Evolutionary conservation across 2,329 filamentous ascomycete species (phyloP).

Genomic region (Orbilia blumenaviensis): DNA sequence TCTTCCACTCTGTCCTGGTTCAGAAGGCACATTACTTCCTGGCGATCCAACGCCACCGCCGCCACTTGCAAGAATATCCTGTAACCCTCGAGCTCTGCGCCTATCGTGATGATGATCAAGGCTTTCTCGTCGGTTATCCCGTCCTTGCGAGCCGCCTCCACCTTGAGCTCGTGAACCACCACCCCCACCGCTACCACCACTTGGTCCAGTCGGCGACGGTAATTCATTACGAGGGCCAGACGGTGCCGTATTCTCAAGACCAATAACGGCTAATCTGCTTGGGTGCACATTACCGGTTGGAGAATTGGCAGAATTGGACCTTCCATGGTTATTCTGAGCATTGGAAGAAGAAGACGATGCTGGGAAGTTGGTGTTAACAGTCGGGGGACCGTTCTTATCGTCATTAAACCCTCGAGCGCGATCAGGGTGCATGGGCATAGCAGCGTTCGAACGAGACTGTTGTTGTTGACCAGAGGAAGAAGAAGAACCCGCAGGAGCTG

Average conservation of each 20-base stretch:
- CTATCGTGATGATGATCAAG: slow-evolving; percentile 56
- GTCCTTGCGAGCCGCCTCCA: slow-evolving; percentile 19
- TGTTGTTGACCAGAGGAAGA: slow-evolving; percentile 3
- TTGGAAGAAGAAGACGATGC: slow-evolving; percentile 12
- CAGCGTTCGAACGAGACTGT: not conserved
- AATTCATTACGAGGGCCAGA: slow-evolving; percentile 49
- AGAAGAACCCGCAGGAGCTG: not conserved
- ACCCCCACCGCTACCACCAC: no score
- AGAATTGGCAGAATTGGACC: slow-evolving; percentile 32
- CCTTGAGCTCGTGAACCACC: slow-evolving; percentile 34
- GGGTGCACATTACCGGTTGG: slow-evolving; percentile 42
- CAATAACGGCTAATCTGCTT: slow-evolving; percentile 37
- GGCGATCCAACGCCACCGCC: slow-evolving; percentile 51
- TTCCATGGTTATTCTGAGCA: slow-evolving; percentile 42
- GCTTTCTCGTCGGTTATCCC: slow-evolving; percentile 42
- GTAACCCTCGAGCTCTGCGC: slow-evolving; percentile 56
- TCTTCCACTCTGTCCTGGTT: slow-evolving; percentile 50
- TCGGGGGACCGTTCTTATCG: not conserved
- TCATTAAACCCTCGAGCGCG: slow-evolving; percentile 36
- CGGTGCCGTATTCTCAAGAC: slow-evolving; percentile 35
- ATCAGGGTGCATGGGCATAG: slow-evolving; percentile 52
- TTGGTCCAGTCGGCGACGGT: slow-evolving; percentile 56
- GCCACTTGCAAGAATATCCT: slow-evolving; percentile 54
- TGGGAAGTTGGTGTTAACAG: slow-evolving; percentile 39
- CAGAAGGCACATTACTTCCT: slow-evolving; percentile 45